Conservation (phyloP, 1,284 basidiomycete genomes). For the Heliocybe sulcata region DNA sequence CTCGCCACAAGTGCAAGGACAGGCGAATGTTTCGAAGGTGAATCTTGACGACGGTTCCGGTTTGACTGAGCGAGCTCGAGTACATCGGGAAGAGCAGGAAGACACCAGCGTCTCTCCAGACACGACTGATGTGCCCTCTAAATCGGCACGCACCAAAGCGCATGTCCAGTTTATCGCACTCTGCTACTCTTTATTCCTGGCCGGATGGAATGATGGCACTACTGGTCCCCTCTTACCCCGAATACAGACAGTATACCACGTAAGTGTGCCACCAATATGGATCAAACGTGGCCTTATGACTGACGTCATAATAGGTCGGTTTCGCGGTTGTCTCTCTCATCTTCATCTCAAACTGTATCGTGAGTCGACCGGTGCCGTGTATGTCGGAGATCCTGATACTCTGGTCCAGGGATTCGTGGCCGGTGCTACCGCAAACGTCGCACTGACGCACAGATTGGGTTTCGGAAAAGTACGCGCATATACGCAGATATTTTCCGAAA, state of each 20-base stretch:
- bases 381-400: background rate
- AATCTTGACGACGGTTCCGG: background rate
- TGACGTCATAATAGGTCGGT: conserved; percentile 25
- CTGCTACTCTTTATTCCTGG: conserved; percentile 32
- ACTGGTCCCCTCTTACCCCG: conserved; percentile 48
- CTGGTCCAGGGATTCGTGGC: conserved; percentile 39
- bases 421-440: conserved; percentile 47
- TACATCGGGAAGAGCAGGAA: background rate
- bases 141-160: background rate
- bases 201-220: conserved; percentile 53
- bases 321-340: conserved; percentile 41
- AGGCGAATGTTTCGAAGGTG: background rate
- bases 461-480: conserved; percentile 47
- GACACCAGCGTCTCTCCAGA: background rate
- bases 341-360: conserved; percentile 37
- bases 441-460: conserved; percentile 45
- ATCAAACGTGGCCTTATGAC: background rate
- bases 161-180: conserved; percentile 23
- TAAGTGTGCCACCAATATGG: conserved; percentile 17
- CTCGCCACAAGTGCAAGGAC: background rate
- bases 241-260: conserved; percentile 48
- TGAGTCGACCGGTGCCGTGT: conserved; percentile 16
- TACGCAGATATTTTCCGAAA: background rate
- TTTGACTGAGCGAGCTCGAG: background rate
- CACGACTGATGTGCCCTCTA: background rate